phyloP scores from a whole-genome alignment of 176 grass and related monocot species.

The Oryza nivara region DNA sequence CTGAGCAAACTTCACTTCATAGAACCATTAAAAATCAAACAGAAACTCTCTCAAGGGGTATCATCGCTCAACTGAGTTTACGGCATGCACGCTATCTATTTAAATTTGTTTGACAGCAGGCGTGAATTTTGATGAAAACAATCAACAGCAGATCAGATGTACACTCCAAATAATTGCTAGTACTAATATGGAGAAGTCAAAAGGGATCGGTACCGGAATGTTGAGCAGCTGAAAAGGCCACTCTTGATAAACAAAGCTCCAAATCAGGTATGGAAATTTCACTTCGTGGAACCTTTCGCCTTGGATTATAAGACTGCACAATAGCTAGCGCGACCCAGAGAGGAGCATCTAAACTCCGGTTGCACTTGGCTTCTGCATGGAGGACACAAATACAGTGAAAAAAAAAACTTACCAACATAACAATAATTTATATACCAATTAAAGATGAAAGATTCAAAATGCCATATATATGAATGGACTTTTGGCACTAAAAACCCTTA shows the following conservation, averaged over 20 bases:
- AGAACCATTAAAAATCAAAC: background rate
- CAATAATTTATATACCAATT: background rate
- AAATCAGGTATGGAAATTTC: slow-evolving; percentile 77
- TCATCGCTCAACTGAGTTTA: background rate
- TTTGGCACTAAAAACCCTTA: slow-evolving; percentile 4
- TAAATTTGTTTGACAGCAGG: slow-evolving; percentile 3
- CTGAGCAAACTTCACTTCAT: slow-evolving; percentile 5
- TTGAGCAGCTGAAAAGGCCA: slow-evolving; percentile 71
- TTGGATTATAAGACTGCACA: slow-evolving; percentile 85
- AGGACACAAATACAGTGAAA: slow-evolving; percentile 34
- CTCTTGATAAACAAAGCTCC: slow-evolving; percentile 82
- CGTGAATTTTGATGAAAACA: slow-evolving; percentile 11
- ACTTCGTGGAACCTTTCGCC: slow-evolving; percentile 90
- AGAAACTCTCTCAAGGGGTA: background rate
- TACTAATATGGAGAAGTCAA: background rate
- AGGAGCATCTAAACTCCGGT: slow-evolving; percentile 48
- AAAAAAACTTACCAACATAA: background rate
- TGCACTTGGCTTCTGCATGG: slow-evolving; percentile 56
- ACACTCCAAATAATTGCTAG: slow-evolving; percentile 31
- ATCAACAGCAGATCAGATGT: slow-evolving; percentile 21
- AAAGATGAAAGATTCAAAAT: slow-evolving; percentile 5
- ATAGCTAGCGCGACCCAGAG: slow-evolving; percentile 84
- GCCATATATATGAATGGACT: background rate
- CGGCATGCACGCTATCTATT: background rate
- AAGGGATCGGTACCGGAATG: slow-evolving; percentile 61